phyloP scores from a whole-genome alignment of 495 filamentous ascomycete genomes.

The Aspergillus sparsus region DNA sequence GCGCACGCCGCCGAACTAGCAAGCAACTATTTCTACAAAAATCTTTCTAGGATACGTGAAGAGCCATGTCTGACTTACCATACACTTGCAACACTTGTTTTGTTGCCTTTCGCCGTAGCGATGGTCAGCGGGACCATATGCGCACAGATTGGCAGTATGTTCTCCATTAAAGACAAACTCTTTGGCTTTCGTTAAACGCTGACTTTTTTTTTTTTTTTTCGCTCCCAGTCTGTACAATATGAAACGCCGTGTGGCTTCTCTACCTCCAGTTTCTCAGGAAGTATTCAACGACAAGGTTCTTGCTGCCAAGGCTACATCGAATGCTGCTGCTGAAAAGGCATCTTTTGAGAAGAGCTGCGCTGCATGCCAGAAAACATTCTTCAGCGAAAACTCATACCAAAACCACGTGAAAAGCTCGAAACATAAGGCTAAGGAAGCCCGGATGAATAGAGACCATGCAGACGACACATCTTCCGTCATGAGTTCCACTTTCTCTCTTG shows the following conservation, averaged over 20 bases:
- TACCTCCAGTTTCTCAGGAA: slow-evolving; percentile 91
- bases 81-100: slow-evolving; percentile 98
- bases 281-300: slow-evolving; percentile 95
- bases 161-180: background rate
- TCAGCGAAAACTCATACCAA: slow-evolving; percentile 90
- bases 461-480: slow-evolving; percentile 84
- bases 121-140: slow-evolving; percentile 95
- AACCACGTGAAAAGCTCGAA: slow-evolving; percentile 93
- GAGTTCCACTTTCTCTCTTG: slow-evolving; percentile 88
- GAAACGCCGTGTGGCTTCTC: slow-evolving; percentile 87
- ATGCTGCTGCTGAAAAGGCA: slow-evolving; percentile 82
- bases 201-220: slow-evolving; percentile 8
- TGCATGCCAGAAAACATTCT: slow-evolving; percentile 88
- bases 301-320: slow-evolving; percentile 81
- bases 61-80: slow-evolving; percentile 60
- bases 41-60: background rate
- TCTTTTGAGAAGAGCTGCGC: slow-evolving; percentile 82
- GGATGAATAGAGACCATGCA: slow-evolving; percentile 41
- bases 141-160: slow-evolving; percentile 97
- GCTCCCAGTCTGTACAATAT: slow-evolving; percentile 83
- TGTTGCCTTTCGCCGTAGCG: slow-evolving; percentile 89
- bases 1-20: background rate
- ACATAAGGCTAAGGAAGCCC: slow-evolving; percentile 70
- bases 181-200: background rate
- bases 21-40: background rate